Base-by-base conservation (phyloP, 1,284 basidiomycete genomes). In the Sporisorium sorghi region DNA sequence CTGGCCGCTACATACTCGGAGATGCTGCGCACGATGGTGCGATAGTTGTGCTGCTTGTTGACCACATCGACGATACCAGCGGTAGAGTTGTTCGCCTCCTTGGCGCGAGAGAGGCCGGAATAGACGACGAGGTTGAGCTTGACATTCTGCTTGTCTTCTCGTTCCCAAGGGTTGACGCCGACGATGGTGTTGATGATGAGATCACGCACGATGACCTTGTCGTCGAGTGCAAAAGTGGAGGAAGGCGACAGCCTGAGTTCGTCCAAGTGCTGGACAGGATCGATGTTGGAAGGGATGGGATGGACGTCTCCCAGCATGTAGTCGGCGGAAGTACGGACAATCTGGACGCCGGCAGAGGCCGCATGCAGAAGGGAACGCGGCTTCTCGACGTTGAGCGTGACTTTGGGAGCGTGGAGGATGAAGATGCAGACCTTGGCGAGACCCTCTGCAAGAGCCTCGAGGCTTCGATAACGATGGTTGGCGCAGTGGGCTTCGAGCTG, bases 91-190 rank as follows among this genome's bases (percentile, higher is more conserved):
- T 28, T 33, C 12, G 66, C 50, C 48, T 70, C 52, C 17, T 65
- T 65, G 33, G 63, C 59, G 2, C 68, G 57, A 35, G 64, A 66
- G 10, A 62, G 50, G 19, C 81, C 73, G 8, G 81, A 70, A 19
- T 84, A 85, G 19, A 90, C 81, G 8, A 80, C 77, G 19, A 92
- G 70, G 73, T 91, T 89, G 53, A 91, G 85, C 19, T 88, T 86
- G n/a, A 93, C 88, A 32, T 88, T 82, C 81, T 94, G 93, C 77
- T 88, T 88, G 79, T 91, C 89, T 50, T 87, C 82, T 17, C 92
- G 86, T 84, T 94, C 93, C 82, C 89, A 90, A 2, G 88, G 86
- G 77, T 92, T 90, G 49, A 94, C 87, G 0, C 92, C 93, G 49
- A 94, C 86, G 58, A 93, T 88, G 28, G 88, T 87, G 21, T 87